phyloP scores from a whole-genome alignment of 148 eudicot genomes.

The Heliosperma pusillum region DNA sequence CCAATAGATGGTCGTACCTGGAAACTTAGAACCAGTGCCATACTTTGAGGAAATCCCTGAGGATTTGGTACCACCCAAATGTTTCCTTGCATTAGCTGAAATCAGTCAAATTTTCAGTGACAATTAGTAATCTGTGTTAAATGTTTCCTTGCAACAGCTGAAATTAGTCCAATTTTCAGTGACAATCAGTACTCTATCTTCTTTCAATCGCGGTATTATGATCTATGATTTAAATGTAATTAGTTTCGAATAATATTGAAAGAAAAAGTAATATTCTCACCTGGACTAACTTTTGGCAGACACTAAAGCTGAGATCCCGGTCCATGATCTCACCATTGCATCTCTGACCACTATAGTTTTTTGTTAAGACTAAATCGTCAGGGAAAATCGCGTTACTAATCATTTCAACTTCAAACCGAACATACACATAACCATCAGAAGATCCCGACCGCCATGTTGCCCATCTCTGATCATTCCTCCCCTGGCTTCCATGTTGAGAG shows the following conservation, averaged over 20 bases:
- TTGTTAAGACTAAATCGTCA: conserved; percentile 22
- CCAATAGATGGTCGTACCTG: conserved; percentile 52
- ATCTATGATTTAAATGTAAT: no score
- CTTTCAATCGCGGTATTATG: no score
- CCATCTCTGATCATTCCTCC: conserved; percentile 57
- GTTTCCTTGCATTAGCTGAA: conserved; percentile 82
- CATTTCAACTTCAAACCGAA: conserved; percentile 65
- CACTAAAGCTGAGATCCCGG: conserved; percentile 67
- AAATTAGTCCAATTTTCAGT: conserved; percentile 2
- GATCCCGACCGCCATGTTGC: conserved; percentile 58
- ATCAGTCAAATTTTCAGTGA: conserved; percentile 4
- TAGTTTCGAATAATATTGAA: no score
- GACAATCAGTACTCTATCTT: not conserved
- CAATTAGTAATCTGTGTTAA: not conserved
- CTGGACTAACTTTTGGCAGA: conserved; percentile 87
- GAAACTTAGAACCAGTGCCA: conserved; percentile 62
- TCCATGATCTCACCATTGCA: conserved; percentile 38
- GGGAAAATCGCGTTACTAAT: conserved; percentile 19
- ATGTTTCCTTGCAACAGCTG: conserved; percentile 87
- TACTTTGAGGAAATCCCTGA: conserved; percentile 61
- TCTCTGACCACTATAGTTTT: conserved; percentile 32
- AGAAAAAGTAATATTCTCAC: conserved; percentile 28
- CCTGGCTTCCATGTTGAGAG: conserved; percentile 49
- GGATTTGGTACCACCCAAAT: conserved; percentile 63
- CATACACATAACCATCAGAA: conserved; percentile 49